Base-by-base conservation (phyloP, 2,329 filamentous ascomycete genomes). In the Trichoderma citrinoviride region DNA sequence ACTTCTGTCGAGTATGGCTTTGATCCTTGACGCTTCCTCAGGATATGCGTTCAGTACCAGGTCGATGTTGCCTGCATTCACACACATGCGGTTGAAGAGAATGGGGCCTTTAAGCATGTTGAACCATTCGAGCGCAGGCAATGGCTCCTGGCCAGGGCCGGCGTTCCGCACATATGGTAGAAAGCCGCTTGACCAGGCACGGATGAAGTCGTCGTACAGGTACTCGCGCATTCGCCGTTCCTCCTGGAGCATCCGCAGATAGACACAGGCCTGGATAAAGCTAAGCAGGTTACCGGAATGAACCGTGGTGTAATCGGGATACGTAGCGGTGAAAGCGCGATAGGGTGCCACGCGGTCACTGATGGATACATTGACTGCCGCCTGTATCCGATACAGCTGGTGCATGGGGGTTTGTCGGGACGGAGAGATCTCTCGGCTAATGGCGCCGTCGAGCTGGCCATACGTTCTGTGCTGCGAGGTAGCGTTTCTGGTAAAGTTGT, bases 161-260 rank as follows among this genome's bases (percentile, higher is more conserved):
- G 71, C 64, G 3, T 69, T 68, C 2, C 70, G 62, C 25, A 80
- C 75, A 61, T 85, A 84, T 0, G 70, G 67, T 7, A 78, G 67
- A 67, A 79, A 86, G 0, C 78, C 76, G 1, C 70, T 71, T 1
- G 78, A 74, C 57, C 81, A 85, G 2, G 73, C 71, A 7, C 79
- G 74, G 33, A 86, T 78, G 60, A 85, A 83, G 62, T 86, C 84
- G 68, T 86, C 84, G 65, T 80, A 85, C 0, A 84, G 70, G 61
- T 74, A 82, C 25, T 78, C 76, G 14, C 77, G 75, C 19, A 84
- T 69, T 5, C 68, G 58, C 8, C 73, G 72, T 14, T 72, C 68
- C 25, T 72, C 69, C 47, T 74, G 72, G 1, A 82, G 72, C 58
- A 75, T 76, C 19, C 79, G 72, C 7, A 85, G 69, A 67, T 76